phyloP scores from a whole-genome alignment of 2,329 filamentous ascomycete species.

The Penicillium sp. region DNA sequence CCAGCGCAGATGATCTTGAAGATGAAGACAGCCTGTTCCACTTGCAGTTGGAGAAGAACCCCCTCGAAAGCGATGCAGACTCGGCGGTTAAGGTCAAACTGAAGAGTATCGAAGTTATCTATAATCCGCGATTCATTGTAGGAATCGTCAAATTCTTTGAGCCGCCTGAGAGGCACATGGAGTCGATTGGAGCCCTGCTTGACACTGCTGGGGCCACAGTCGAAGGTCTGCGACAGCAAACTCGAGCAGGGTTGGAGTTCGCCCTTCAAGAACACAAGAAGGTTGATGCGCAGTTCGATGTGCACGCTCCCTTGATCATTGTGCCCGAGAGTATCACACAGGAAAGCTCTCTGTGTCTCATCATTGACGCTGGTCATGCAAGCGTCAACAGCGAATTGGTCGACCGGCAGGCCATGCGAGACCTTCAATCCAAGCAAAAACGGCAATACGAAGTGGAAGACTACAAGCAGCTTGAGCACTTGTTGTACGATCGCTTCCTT shows the following conservation, averaged over 20 bases:
- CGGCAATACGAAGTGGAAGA: constrained; percentile 88
- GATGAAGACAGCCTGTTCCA: constrained; percentile 83
- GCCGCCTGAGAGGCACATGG: constrained; percentile 95
- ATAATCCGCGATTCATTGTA: constrained; percentile 92
- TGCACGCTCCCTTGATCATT: constrained; percentile 95
- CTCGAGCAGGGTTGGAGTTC: constrained; percentile 92
- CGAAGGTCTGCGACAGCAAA: constrained; percentile 92
- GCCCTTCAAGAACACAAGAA: constrained; percentile 98
- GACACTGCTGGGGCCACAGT: constrained; percentile 95
- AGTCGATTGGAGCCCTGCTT: constrained; percentile 94
- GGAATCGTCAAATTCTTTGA: constrained; percentile 95
- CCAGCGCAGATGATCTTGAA: constrained; percentile 47
- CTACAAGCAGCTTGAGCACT: constrained; percentile 80
- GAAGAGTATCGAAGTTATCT: constrained; percentile 95
- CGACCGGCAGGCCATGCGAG: constrained; percentile 83
- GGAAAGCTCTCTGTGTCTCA: constrained; percentile 81
- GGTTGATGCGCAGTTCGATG: constrained; percentile 91
- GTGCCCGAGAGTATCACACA: constrained; percentile 90
- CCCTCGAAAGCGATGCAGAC: constrained; percentile 88
- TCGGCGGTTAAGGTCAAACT: constrained; percentile 87
- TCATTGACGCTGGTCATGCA: constrained; percentile 94
- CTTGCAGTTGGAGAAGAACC: constrained; percentile 91
- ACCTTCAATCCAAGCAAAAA: constrained; percentile 88
- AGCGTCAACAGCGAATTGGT: constrained; percentile 93
- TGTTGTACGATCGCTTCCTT: constrained; percentile 98